These are phyloP conservation scores for Lactarius hengduanensis DNA, from an alignment of 768 basidiomycete genomes.

Conservation along the genomic window DNA sequence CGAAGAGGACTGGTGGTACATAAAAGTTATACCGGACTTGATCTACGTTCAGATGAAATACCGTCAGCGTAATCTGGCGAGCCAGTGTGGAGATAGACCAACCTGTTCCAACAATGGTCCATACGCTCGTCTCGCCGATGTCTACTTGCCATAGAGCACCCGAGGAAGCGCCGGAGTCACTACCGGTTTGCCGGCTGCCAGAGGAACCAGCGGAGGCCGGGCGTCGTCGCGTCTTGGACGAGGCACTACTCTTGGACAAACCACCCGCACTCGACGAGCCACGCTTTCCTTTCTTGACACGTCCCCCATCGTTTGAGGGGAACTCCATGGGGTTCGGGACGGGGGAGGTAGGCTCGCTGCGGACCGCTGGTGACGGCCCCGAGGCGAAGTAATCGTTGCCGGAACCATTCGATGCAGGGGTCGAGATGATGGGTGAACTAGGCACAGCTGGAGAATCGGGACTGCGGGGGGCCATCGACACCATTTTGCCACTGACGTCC, in stretches of 20 bases:
- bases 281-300: constrained; percentile 77
- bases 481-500: constrained; percentile 63
- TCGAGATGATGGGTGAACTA: constrained; percentile 66
- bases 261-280: constrained; percentile 72
- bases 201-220: constrained; percentile 64
- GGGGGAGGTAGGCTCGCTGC: constrained; percentile 70
- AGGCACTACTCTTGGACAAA: constrained; percentile 49
- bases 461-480: constrained; percentile 39
- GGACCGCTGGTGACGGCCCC: constrained; percentile 38
- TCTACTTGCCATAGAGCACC: constrained; percentile 87
- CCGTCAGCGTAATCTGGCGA: constrained; percentile 19
- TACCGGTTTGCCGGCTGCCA: constrained; percentile 56
- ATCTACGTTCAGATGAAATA: constrained; percentile 44
- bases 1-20: constrained; percentile 80
- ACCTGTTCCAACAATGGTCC: constrained; percentile 95
- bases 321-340: constrained; percentile 56
- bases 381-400: constrained; percentile 66
- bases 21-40: constrained; percentile 94
- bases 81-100: constrained; percentile 34
- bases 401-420: constrained; percentile 50
- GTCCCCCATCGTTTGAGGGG: constrained; percentile 78
- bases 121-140: constrained; percentile 90
- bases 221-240: constrained; percentile 61
- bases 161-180: constrained; percentile 68
- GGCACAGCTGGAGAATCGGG: constrained; percentile 54